Evolutionary conservation across 148 eudicot species (phyloP).

Genomic region (Salicornia ramosissima): DNA sequence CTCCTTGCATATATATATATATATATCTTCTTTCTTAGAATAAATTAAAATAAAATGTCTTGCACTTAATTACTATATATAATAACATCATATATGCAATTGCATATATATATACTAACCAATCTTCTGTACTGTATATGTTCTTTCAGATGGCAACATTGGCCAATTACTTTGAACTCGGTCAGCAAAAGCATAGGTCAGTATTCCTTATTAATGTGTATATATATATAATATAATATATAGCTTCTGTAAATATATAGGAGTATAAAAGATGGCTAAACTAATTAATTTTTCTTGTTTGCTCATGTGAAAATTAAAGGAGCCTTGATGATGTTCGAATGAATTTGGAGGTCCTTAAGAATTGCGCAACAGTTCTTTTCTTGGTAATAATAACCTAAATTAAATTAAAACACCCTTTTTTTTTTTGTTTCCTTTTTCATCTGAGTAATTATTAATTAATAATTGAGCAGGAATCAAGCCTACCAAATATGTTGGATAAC

Average conservation of each 20-base stretch:
- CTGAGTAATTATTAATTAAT: too few species aligned
- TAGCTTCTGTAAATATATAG: too few species aligned
- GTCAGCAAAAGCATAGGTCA: constrained; percentile 90
- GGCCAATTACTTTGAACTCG: constrained; percentile 86
- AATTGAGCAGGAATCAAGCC: constrained; percentile 67
- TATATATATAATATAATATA: not conserved
- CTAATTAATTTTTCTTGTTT: not conserved
- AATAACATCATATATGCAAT: not conserved
- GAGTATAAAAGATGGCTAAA: too few species aligned
- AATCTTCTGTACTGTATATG: not conserved
- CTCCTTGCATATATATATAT: too few species aligned
- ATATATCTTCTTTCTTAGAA: too few species aligned
- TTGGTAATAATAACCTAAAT: too few species aligned
- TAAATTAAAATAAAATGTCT: too few species aligned
- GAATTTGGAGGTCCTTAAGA: constrained; percentile 92
- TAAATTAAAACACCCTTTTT: too few species aligned
- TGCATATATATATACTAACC: not conserved
- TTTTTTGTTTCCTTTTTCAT: not conserved
- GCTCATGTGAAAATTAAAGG: constrained; percentile 28
- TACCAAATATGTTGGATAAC: constrained; percentile 46
- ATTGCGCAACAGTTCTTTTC: constrained; percentile 85
- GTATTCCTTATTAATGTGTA: too few species aligned
- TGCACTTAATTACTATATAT: too few species aligned
- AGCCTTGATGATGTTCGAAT: constrained; percentile 91
- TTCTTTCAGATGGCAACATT: constrained; percentile 75